These are phyloP conservation scores for Phialophora verrucosa DNA, from an alignment of 2,329 filamentous ascomycete species.

Conservation along the genomic window DNA sequence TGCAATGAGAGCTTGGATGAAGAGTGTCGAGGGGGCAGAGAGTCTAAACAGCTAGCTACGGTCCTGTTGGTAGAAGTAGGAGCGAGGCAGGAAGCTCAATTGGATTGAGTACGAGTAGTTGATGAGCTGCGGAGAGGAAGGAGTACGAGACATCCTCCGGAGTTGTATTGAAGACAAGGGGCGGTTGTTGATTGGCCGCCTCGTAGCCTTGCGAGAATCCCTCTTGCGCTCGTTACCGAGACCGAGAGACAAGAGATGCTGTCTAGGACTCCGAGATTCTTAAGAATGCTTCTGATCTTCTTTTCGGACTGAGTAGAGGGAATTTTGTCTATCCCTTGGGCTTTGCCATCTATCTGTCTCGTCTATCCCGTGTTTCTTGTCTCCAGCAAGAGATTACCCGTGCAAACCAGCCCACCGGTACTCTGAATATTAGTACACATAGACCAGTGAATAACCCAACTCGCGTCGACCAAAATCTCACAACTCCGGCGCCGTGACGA, in stretches of 20 bases:
- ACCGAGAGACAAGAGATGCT: not conserved
- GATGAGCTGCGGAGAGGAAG: not conserved
- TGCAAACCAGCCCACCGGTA: not conserved
- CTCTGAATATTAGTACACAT: not conserved
- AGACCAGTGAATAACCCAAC: not conserved
- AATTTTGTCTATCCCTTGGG: conserved; percentile 7
- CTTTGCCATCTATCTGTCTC: not conserved
- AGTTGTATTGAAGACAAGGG: conserved; percentile 24
- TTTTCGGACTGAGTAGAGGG: not conserved
- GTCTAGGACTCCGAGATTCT: not conserved
- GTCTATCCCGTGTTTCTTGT: not conserved
- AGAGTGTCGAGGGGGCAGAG: not conserved
- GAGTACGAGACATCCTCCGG: not conserved
- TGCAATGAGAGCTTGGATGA: not conserved
- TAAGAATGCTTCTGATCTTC: not conserved
- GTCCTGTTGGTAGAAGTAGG: not conserved
- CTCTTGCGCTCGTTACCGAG: not conserved
- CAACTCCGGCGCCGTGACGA: conserved; percentile 13
- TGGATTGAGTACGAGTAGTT: not conserved
- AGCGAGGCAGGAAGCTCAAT: not conserved
- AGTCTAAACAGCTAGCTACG: not conserved
- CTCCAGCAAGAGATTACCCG: not conserved
- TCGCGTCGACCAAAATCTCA: not conserved
- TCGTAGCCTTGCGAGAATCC: not conserved
- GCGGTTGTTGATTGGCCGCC: conserved; percentile 23